phyloP scores from a whole-genome alignment of 768 basidiomycete genomes.

The Pleurotus ostreatus region DNA sequence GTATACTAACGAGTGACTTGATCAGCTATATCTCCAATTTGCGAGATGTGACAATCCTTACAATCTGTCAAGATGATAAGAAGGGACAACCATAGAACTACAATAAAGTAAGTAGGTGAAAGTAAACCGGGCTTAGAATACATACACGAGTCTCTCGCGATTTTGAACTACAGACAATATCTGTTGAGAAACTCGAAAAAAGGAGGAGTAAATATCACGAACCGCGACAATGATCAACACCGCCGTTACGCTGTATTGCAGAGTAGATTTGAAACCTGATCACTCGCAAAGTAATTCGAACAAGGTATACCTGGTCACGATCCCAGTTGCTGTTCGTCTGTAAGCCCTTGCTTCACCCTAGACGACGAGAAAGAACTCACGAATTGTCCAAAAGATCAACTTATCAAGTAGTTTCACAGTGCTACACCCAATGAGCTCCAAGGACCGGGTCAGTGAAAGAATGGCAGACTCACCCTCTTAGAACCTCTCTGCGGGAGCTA shows the following conservation, averaged over 20 bases:
- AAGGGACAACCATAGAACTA: slow-evolving; percentile 1
- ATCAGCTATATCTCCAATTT: neutral
- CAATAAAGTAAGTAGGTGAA: neutral
- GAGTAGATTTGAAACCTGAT: neutral
- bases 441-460: neutral
- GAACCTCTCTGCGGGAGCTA: neutral
- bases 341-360: neutral
- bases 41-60: neutral
- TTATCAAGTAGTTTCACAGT: neutral
- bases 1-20: neutral
- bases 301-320: neutral
- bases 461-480: neutral
- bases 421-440: neutral
- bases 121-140: neutral
- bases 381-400: slow-evolving; percentile 4
- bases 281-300: too few species aligned
- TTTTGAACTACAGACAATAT: neutral
- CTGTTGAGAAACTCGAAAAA: too few species aligned
- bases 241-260: neutral
- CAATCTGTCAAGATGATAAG: slow-evolving; percentile 1
- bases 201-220: neutral
- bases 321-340: neutral
- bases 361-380: neutral
- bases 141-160: neutral
- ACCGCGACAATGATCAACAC: neutral